Evolutionary conservation across 2,329 filamentous ascomycete species (phyloP), one percentile per base, ranked within the genome.

Genomic region (Fusarium cicatricum): DNA sequence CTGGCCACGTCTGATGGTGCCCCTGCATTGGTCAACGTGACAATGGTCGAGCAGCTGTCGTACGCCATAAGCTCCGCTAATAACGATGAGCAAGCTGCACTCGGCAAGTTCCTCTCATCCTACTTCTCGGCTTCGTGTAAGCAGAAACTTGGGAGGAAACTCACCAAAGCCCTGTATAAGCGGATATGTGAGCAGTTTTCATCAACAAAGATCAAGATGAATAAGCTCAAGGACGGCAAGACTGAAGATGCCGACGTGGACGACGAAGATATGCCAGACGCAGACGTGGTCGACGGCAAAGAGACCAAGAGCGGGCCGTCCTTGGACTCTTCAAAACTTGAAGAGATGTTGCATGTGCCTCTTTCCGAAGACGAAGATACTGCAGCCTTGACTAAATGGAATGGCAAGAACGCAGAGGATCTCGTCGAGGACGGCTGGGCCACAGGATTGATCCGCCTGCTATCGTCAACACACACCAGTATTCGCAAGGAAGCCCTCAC

Each of bases 401-500:
- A 84, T 36, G 83, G 85, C 59, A 94, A 96, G 70, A 88, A 91
- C 28, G 78, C 91, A 0, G 90, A 93, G 37, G 87, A 93, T 67
- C 84, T 92, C 1, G 79, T 96, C 9, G 91, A 95, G 66, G 90
- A 95, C 60, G 90, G 89, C 7, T 84, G 90, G 66, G 81, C 91
- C 17, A 80, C 83, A 12, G 82, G 86, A 3, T 77, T 98, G 26
- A 81, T 96, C 40, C 80, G 89, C 29, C 89, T 94, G 65, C 81
- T 97, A 11, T 89, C 86, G 48, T 96, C 92, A 0, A 77, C 86
- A 40, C 86, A 95, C 67, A 78, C 81, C 31, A 89, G 90, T 71
- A 89, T 97, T 62, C 85, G 93, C 43, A 86, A 88, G 57, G 92
- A 97, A 76, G 90, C 92, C 5, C 78, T 90, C 15, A 85, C 81